Evolutionary conservation across 1,284 basidiomycete species (phyloP), one percentile per base, ranked within the genome.

Genomic region (Microstroma glucosiphilum): DNA sequence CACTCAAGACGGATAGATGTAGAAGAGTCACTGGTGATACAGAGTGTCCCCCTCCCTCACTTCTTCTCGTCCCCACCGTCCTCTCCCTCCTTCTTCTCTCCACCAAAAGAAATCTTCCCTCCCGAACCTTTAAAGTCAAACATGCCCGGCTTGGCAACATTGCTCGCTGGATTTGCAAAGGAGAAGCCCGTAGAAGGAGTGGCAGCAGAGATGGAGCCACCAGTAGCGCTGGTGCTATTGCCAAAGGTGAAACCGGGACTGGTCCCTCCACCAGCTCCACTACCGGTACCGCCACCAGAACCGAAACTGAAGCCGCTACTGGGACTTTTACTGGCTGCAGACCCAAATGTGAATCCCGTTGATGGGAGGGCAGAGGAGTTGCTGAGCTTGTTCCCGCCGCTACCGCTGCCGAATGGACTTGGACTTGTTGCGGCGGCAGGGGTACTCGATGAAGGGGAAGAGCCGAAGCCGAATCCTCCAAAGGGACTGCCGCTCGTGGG

Each of bases 71-170:
- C 43, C 9, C 30, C 30, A 3, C 9, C 30, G 9, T 12, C 46
- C 46, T 48, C 46, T 48, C 46, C 46, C 6, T 54, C 51, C 51
- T 54, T 54, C 13, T 25, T 25, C 51, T 54, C 51, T 13, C 51
- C 51, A 25, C 51, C 51, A 54, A 54, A 54, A 6, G 25, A 2
- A 26, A 54, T 54, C 51, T 54, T 54, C 17, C 51, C 51, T 17
- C 51, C 51, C 6, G 15, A 15, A 6, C 13, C 25, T 25, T 21
- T 26, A 25, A 54, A 54, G 26, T 54, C 51, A 54, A 54, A 54
- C 51, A 23, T 21, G 21, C 51, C 46, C 23, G 46, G 46, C 46
- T 48, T n/a, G 17, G 17, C n/a, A 7, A 48, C 46, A 23, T n/a
- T 48, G n/a, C n/a, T 23, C 12, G 46, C 17, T 3, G 46, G 23